phyloP scores from a whole-genome alignment of 78 protist species.

The slime mould (Dictyostelium discoideum) region dicty_2.7 NC_007091.3:3319501-3320000 shows the following conservation, averaged over 20 bases:
- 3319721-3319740: not conserved
- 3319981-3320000: no score
- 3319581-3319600: not conserved
- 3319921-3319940: not conserved
- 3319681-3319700: conserved; percentile 17
- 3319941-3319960: not conserved
- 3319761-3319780: not conserved
- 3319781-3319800: not conserved
- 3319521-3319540: no score
- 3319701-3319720: not conserved
- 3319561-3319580: no score
- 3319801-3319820: not conserved
- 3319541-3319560: no score
- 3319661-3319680: not conserved
- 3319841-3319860: not conserved
- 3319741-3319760: not conserved
- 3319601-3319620: not conserved
- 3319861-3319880: not conserved
- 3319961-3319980: not conserved
- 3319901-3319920: not conserved
- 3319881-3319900: not conserved
- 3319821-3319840: not conserved
- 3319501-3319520: no score
- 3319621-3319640: not conserved
- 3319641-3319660: not conserved